phyloP scores from a whole-genome alignment of 2,329 filamentous ascomycete species.

The Exophiala sp. region DNA sequence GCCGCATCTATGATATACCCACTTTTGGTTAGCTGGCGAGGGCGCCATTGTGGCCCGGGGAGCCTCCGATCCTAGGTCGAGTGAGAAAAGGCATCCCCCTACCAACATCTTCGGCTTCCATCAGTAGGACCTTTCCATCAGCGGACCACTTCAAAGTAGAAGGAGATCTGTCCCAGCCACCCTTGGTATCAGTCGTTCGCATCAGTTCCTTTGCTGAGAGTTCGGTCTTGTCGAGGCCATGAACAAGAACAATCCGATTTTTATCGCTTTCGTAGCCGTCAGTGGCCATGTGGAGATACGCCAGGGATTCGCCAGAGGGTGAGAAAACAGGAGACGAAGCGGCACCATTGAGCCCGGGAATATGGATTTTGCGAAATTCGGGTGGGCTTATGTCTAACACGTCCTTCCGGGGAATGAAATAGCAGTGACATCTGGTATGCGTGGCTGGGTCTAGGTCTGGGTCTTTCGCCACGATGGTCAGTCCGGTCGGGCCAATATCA shows the following conservation, averaged over 20 bases:
- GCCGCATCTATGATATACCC: constrained; percentile 40
- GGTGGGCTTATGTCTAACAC: constrained; percentile 35
- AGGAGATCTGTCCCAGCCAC: constrained; percentile 41
- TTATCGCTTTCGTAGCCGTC: constrained; percentile 46
- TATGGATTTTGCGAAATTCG: constrained; percentile 33
- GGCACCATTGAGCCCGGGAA: constrained; percentile 37
- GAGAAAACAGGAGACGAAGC: constrained; percentile 43
- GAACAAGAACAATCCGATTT: constrained; percentile 41
- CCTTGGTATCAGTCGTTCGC: constrained; percentile 34
- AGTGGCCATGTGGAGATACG: constrained; percentile 40
- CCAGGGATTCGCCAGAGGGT: constrained; percentile 40
- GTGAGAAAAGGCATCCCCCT: constrained; percentile 40
- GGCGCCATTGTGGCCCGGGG: constrained; percentile 11
- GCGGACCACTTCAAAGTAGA: constrained; percentile 38
- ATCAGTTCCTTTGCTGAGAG: constrained; percentile 30
- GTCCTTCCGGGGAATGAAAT: constrained; percentile 42
- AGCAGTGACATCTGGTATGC: constrained; percentile 44
- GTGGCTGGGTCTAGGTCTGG: constrained; percentile 41
- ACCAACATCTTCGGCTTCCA: constrained; percentile 40
- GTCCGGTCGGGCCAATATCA: constrained; percentile 41
- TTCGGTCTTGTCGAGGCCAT: constrained; percentile 38
- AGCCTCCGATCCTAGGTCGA: constrained; percentile 15
- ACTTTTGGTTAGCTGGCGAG: constrained; percentile 36
- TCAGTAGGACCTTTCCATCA: constrained; percentile 39
- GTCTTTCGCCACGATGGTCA: constrained; percentile 41